These are phyloP conservation scores for Phytopythium sindhum DNA, from an alignment of 352 stramenopile genomes.

Conservation along the genomic window DNA sequence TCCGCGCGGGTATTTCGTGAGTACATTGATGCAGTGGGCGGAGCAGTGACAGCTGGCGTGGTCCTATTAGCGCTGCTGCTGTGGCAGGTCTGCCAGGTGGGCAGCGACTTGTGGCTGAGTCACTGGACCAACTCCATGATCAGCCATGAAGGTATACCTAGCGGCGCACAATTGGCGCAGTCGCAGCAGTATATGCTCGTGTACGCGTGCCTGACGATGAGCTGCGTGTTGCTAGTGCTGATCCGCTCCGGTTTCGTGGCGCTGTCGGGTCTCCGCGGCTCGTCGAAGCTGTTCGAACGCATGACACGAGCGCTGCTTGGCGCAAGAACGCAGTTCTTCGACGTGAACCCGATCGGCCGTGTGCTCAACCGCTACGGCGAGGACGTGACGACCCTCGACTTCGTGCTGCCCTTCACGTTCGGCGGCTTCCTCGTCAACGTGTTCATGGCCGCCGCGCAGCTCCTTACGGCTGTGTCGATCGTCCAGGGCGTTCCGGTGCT, in stretches of 20 bases:
- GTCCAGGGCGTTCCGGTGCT: slow-evolving; percentile 87
- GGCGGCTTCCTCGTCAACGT: slow-evolving; percentile 39
- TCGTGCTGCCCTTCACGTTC: slow-evolving; percentile 27
- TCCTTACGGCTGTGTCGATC: slow-evolving; percentile 51
- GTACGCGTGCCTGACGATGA: slow-evolving; percentile 7
- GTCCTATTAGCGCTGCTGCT: slow-evolving; percentile 17
- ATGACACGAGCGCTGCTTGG: slow-evolving; percentile 66
- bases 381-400: slow-evolving; percentile 82
- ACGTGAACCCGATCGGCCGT: slow-evolving; percentile 68
- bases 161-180: slow-evolving; percentile 45
- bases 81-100: slow-evolving; percentile 33
- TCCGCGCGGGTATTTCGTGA: slow-evolving; percentile 26
- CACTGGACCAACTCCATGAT: slow-evolving; percentile 35
- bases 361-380: slow-evolving; percentile 80
- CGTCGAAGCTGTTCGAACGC: slow-evolving; percentile 55
- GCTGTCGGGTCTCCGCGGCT: slow-evolving; percentile 17
- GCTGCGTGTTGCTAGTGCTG: slow-evolving; percentile 15
- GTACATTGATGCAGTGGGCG: slow-evolving; percentile 41
- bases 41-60: slow-evolving; percentile 9
- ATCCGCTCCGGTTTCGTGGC: slow-evolving; percentile 16
- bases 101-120: slow-evolving; percentile 30
- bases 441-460: slow-evolving; percentile 50
- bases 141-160: slow-evolving; percentile 5
- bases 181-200: slow-evolving; percentile 42
- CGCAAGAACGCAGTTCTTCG: slow-evolving; percentile 77